Evolutionary conservation across 2,329 filamentous ascomycete species (phyloP).

Genomic region (Phaeosphaeriaceae sp.): DNA sequence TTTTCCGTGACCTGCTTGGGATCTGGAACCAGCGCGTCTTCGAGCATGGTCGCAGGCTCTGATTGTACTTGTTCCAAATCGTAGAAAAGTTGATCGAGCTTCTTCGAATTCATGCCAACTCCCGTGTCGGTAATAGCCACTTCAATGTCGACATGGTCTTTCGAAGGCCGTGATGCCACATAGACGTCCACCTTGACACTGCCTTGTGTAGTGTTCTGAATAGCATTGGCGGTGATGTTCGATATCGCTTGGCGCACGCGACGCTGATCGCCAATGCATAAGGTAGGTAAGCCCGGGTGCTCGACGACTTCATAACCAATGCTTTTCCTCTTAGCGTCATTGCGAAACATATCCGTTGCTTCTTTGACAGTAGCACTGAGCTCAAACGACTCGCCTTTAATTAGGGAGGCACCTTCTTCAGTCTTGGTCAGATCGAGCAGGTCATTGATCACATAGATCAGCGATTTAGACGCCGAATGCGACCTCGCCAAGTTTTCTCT

Average conservation of each 20-base stretch:
- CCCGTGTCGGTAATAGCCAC: slow-evolving; percentile 80
- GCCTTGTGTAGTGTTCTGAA: slow-evolving; percentile 76
- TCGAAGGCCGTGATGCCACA: slow-evolving; percentile 52
- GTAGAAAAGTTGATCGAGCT: slow-evolving; percentile 66
- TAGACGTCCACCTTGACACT: slow-evolving; percentile 75
- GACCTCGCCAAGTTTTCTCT: slow-evolving; percentile 84
- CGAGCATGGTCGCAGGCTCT: slow-evolving; percentile 34
- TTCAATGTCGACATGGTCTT: slow-evolving; percentile 70
- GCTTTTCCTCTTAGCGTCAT: slow-evolving; percentile 77
- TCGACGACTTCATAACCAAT: slow-evolving; percentile 73
- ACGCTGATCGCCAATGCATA: slow-evolving; percentile 79
- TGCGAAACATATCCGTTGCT: slow-evolving; percentile 75
- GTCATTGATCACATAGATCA: slow-evolving; percentile 95
- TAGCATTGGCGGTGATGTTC: slow-evolving; percentile 84
- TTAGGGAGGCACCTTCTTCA: slow-evolving; percentile 78
- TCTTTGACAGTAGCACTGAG: slow-evolving; percentile 75
- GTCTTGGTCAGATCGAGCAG: slow-evolving; percentile 87
- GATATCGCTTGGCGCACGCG: slow-evolving; percentile 82
- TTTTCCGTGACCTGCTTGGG: slow-evolving; percentile 38
- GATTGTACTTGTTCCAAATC: slow-evolving; percentile 69
- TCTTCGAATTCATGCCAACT: slow-evolving; percentile 64
- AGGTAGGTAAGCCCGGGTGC: slow-evolving; percentile 71
- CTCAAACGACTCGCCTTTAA: slow-evolving; percentile 83
- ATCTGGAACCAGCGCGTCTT: slow-evolving; percentile 41
- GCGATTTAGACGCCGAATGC: slow-evolving; percentile 87